A percentile compares a stretch with the other conserved stretches of the same genome.
Evolutionary conservation across 345 rosid genomes (phyloP).

Genomic region (Atalantia buxifolia): DNA sequence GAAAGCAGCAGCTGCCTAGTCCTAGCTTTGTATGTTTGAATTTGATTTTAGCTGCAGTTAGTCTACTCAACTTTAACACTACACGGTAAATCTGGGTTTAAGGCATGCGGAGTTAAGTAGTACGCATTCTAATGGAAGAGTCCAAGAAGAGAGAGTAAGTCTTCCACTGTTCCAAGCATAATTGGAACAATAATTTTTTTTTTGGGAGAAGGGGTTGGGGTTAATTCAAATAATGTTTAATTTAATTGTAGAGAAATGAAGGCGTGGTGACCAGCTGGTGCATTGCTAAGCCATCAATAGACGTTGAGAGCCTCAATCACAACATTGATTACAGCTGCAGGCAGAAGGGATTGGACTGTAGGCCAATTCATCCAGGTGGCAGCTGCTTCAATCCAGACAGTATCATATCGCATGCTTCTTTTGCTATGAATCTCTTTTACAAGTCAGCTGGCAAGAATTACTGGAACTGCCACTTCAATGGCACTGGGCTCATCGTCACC

Average conservation of each 20-base stretch:
- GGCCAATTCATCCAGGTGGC: slow-evolving; percentile 40
- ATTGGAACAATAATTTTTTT: no score
- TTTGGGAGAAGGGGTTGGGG: no score
- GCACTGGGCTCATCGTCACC: slow-evolving; percentile 20
- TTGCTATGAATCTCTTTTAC: slow-evolving; percentile 38
- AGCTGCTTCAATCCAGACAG: slow-evolving; percentile 24
- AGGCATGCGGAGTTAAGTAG: not conserved
- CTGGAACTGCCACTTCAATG: slow-evolving; percentile 32
- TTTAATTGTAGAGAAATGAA: not conserved
- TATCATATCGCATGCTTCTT: slow-evolving; percentile 34
- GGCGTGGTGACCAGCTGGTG: slow-evolving; percentile 13
- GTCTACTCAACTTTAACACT: not conserved
- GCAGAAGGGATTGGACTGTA: slow-evolving; percentile 32
- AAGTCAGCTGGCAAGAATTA: slow-evolving; percentile 18
- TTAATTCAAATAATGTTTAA: no score
- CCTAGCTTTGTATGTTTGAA: no score
- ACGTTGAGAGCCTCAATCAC: not conserved
- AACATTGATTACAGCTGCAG: slow-evolving; percentile 34
- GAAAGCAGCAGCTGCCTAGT: no score
- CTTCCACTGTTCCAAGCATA: not conserved
- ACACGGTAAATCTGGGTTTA: not conserved
- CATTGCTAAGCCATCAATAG: slow-evolving; percentile 24
- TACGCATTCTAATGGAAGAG: not conserved
- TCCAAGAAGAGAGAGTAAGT: not conserved
- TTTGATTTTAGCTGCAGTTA: not conserved